phyloP scores from a whole-genome alignment of 805 yeast species.

The Zygotorulaspora sp. region DNA sequence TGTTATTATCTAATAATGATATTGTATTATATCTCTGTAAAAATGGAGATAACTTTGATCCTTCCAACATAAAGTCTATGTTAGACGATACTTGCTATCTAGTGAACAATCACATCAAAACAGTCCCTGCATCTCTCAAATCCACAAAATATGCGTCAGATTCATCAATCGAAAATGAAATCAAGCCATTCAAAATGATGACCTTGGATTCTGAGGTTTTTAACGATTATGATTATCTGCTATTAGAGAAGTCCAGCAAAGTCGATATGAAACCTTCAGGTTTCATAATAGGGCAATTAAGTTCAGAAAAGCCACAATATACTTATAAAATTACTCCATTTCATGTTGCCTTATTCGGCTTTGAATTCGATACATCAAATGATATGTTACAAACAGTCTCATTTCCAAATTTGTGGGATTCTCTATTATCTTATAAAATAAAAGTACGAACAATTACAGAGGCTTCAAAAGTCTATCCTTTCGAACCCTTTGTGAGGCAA shows the following conservation, averaged over 20 bases:
- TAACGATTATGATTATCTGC: slow-evolving; percentile 45
- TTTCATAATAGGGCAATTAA: too few relatives aligned
- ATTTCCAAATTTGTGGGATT: slow-evolving; percentile 30
- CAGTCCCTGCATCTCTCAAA: slow-evolving; percentile 49
- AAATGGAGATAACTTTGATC: too few relatives aligned
- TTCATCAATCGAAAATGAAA: slow-evolving; percentile 52
- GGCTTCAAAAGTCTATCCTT: slow-evolving; percentile 24
- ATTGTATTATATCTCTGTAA: too few relatives aligned
- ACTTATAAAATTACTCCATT: slow-evolving; percentile 18
- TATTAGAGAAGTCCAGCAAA: slow-evolving; percentile 39
- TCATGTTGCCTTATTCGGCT: slow-evolving; percentile 12
- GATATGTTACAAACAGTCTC: slow-evolving; percentile 17
- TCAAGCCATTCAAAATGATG: slow-evolving; percentile 46
- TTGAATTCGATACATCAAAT: slow-evolving; percentile 2
- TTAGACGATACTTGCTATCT: slow-evolving; percentile 48
- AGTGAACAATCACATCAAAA: slow-evolving; percentile 35
- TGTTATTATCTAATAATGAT: too few relatives aligned
- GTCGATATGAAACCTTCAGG: slow-evolving; percentile 14
- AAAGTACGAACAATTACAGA: slow-evolving; percentile 9
- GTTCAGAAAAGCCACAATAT: too few relatives aligned
- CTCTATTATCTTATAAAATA: slow-evolving; percentile 26
- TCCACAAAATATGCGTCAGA: slow-evolving; percentile 40
- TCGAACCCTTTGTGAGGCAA: slow-evolving; percentile 67
- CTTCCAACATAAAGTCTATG: too few relatives aligned
- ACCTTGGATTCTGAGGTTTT: slow-evolving; percentile 40